These are phyloP conservation scores for Wallacemonas sp. DNA, from an alignment of 208 protist genomes.

Conservation along the genomic window DNA sequence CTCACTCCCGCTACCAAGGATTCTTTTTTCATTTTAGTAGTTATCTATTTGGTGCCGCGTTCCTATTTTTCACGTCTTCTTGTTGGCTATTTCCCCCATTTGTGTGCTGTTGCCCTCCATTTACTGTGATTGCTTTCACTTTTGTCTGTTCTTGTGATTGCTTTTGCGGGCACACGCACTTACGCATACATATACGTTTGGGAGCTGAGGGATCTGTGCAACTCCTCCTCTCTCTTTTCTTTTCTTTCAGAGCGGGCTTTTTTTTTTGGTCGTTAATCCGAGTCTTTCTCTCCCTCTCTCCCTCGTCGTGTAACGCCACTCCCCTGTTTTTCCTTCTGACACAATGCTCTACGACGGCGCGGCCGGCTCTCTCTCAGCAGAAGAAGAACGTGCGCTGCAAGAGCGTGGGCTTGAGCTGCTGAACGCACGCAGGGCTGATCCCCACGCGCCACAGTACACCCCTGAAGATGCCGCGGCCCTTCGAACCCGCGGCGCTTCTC, in stretches of 20 bases:
- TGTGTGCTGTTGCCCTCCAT: too few species aligned
- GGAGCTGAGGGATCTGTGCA: neutral
- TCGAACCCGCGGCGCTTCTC: slow-evolving; percentile 21
- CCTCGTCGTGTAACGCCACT: neutral
- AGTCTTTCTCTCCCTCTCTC: neutral
- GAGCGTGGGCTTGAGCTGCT: slow-evolving; percentile 45
- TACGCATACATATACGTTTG: neutral
- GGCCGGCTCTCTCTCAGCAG: slow-evolving; percentile 16
- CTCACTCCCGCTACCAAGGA: too few species aligned
- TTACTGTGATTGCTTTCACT: too few species aligned
- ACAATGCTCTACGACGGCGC: slow-evolving; percentile 2
- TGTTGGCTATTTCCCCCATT: neutral
- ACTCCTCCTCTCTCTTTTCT: slow-evolving; percentile 15
- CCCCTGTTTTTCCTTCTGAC: neutral
- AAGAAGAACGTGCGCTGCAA: slow-evolving; percentile 29
- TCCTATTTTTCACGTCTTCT: slow-evolving; percentile 1
- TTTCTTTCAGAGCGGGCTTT: too few species aligned
- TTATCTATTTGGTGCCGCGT: too few species aligned
- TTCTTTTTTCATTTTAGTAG: too few species aligned
- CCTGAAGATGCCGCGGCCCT: slow-evolving; percentile 34
- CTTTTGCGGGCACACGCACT: neutral
- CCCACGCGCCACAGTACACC: slow-evolving; percentile 16
- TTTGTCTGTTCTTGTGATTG: too few species aligned
- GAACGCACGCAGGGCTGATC: slow-evolving; percentile 17
- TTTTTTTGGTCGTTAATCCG: neutral